phyloP scores from a whole-genome alignment of 495 filamentous ascomycete species.

The Corynascus novoguineensis region DNA sequence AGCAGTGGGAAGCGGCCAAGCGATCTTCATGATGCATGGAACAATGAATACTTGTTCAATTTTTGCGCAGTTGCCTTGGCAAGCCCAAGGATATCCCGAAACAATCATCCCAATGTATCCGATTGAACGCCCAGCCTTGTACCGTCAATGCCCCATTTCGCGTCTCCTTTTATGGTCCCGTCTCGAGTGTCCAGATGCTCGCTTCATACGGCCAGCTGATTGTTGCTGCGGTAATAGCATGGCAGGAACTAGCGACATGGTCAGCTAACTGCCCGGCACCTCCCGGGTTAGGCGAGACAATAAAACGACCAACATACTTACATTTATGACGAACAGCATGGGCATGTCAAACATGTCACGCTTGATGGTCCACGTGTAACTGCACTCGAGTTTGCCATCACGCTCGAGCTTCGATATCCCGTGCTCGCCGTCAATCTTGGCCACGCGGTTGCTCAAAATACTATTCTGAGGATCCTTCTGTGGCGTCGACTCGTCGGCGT shows the following conservation, averaged over 20 bases:
- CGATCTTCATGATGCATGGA: background rate
- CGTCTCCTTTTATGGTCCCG: slow-evolving; percentile 6
- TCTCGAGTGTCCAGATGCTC: background rate
- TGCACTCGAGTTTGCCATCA: slow-evolving; percentile 90
- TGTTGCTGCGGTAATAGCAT: slow-evolving; percentile 45
- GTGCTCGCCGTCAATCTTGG: slow-evolving; percentile 66
- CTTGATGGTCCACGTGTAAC: slow-evolving; percentile 94
- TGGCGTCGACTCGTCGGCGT: slow-evolving; percentile 27
- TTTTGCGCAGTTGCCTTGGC: background rate
- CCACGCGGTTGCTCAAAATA: slow-evolving; percentile 48
- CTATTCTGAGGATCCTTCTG: slow-evolving; percentile 43
- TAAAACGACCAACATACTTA: slow-evolving; percentile 46
- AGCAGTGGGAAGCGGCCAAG: background rate
- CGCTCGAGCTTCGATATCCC: slow-evolving; percentile 71
- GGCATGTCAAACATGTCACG: slow-evolving; percentile 97
- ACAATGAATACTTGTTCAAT: background rate
- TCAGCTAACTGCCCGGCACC: background rate
- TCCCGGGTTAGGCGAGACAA: background rate
- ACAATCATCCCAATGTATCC: slow-evolving; percentile 5
- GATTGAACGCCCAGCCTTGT: slow-evolving; percentile 1
- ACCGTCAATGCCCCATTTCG: slow-evolving; percentile 12
- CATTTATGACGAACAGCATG: slow-evolving; percentile 96
- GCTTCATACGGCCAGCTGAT: slow-evolving; percentile 42
- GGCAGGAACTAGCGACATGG: slow-evolving; percentile 43
- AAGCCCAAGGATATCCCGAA: background rate